Percentiles rank a stretch among this genome's conserved stretches.
These are phyloP conservation scores for Metarhizium sp. DNA, from an alignment of 2,329 filamentous ascomycete species.

Conservation along the genomic window DNA sequence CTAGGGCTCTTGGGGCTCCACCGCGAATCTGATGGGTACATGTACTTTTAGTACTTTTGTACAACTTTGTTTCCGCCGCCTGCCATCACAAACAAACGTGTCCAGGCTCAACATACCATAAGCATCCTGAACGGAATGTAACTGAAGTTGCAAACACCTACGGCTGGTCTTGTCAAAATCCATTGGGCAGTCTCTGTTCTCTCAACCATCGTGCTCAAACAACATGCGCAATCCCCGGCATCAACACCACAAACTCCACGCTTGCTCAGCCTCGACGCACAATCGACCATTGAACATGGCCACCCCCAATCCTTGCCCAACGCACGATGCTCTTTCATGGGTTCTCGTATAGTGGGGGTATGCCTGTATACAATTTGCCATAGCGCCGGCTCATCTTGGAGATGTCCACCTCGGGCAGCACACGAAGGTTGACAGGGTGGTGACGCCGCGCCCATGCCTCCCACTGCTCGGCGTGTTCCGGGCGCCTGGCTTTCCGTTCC, in stretches of 20 bases:
- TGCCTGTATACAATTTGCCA: slow-evolving; percentile 4
- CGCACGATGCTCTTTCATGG: slow-evolving; percentile 18
- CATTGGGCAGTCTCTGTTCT: background rate
- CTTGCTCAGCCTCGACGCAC: background rate
- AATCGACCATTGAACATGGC: too few species aligned
- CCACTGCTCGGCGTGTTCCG: slow-evolving; percentile 12
- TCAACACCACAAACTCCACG: background rate
- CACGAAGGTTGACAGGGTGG: slow-evolving; percentile 29
- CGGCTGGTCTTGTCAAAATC: background rate
- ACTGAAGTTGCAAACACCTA: background rate
- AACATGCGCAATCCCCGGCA: background rate
- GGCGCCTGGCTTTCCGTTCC: slow-evolving; percentile 22
- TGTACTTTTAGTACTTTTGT: too few species aligned
- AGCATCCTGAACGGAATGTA: too few species aligned
- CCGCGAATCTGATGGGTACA: too few species aligned
- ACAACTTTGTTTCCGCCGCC: too few species aligned
- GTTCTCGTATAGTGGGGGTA: slow-evolving; percentile 28
- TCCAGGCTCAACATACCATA: too few species aligned
- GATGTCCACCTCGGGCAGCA: slow-evolving; percentile 28
- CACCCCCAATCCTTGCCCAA: too few species aligned
- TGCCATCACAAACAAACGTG: too few species aligned
- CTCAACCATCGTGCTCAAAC: background rate
- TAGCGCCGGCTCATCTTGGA: slow-evolving; percentile 10
- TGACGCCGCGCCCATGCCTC: background rate
- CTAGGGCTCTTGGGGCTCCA: too few species aligned